Percentiles rank a stretch among this genome's conserved stretches.
Evolutionary conservation across 2,329 filamentous ascomycete species (phyloP).

Genomic region (Penicillium griseofulvum): DNA sequence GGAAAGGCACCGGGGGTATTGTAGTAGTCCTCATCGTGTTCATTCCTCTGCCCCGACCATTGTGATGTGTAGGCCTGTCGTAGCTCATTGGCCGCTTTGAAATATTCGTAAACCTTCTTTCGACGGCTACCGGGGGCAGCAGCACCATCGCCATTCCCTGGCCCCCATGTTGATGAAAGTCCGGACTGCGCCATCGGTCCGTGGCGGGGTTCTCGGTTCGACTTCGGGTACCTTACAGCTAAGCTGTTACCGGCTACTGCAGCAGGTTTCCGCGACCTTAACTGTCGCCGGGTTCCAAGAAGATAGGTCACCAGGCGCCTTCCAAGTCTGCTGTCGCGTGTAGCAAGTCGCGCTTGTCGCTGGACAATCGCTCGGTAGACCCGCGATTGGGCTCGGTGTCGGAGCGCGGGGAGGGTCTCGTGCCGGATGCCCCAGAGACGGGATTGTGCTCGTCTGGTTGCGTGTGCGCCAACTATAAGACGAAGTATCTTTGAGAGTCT

Average conservation of each 20-base stretch:
- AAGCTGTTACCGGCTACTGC: constrained; percentile 3
- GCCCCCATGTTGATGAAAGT: constrained; percentile 22
- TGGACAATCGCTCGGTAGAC: constrained; percentile 72
- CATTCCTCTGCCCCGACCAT: constrained; percentile 48
- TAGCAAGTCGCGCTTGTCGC: constrained; percentile 56
- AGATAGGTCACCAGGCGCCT: constrained; percentile 27
- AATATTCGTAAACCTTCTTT: constrained; percentile 71
- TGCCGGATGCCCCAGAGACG: constrained; percentile 69
- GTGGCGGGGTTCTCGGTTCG: constrained; percentile 15
- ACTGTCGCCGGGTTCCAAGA: constrained; percentile 23
- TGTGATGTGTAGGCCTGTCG: constrained; percentile 64
- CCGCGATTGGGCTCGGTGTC: constrained; percentile 68
- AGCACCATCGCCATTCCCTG: constrained; percentile 26
- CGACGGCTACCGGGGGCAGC: constrained; percentile 67
- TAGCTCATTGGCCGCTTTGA: constrained; percentile 70
- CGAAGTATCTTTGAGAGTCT: constrained; percentile 52
- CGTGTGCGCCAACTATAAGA: constrained; percentile 63
- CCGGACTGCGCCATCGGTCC: constrained; percentile 27
- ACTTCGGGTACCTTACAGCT: constrained; percentile 12
- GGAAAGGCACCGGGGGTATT: constrained; percentile 75
- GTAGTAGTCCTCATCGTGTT: constrained; percentile 47
- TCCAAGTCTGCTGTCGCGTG: constrained; percentile 41
- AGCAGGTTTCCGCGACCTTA: constrained; percentile 13
- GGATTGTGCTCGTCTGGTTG: constrained; percentile 62
- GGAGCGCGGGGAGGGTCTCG: constrained; percentile 69